These are phyloP conservation scores for Penicillium glabrum DNA, from an alignment of 2,329 filamentous ascomycete species.

Conservation along the genomic window DNA sequence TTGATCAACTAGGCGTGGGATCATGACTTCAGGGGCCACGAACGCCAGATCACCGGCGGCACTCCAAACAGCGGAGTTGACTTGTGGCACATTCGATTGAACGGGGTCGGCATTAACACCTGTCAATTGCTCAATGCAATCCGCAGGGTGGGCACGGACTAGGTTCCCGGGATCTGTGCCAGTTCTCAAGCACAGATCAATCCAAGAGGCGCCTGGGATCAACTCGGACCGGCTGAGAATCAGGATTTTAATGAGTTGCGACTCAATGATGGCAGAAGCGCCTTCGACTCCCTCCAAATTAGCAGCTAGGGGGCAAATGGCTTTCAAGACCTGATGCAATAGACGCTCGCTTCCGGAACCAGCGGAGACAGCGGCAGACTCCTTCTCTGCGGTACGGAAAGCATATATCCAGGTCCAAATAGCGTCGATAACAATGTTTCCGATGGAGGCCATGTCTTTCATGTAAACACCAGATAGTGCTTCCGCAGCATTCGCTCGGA, in stretches of 20 bases:
- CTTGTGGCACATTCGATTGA: conserved; percentile 34
- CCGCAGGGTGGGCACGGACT: conserved; percentile 62
- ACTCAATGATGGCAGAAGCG: conserved; percentile 57
- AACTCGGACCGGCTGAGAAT: conserved; percentile 77
- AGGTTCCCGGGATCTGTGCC: conserved; percentile 80
- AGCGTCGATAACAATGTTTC: conserved; percentile 65
- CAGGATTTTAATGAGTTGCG: conserved; percentile 73
- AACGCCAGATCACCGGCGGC: conserved; percentile 91
- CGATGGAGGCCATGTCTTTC: conserved; percentile 58
- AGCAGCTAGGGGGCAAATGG: conserved; percentile 39
- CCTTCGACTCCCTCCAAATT: conserved; percentile 24
- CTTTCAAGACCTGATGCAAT: conserved; percentile 58
- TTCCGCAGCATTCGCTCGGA: conserved; percentile 64
- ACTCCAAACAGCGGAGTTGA: conserved; percentile 71
- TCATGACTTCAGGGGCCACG: conserved; percentile 80
- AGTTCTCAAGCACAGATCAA: conserved; percentile 77
- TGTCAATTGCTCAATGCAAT: conserved; percentile 68
- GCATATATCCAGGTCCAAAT: conserved; percentile 78
- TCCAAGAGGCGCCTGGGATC: conserved; percentile 80
- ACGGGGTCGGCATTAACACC: conserved; percentile 48
- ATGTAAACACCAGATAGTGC: conserved; percentile 67
- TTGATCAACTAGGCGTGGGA: conserved; percentile 71
- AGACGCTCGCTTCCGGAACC: conserved; percentile 63
- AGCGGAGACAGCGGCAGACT: conserved; percentile 66
- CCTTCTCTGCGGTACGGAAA: conserved; percentile 71